Base-by-base conservation (phyloP, 2,329 filamentous ascomycete species). In the Phaeosphaeria sp. region DNA sequence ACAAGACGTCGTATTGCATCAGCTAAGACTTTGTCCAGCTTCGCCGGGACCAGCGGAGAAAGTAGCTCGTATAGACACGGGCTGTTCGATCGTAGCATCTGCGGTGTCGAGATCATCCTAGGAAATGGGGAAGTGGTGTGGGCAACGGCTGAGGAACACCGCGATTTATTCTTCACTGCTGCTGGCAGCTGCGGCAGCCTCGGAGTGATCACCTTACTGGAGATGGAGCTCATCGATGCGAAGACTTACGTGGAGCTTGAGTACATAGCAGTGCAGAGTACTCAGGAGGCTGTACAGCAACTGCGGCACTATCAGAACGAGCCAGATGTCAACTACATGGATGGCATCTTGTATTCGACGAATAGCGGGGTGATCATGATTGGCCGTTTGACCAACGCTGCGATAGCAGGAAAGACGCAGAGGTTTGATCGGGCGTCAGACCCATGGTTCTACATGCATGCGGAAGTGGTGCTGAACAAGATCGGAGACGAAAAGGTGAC, bases 361-460 rank as follows among this genome's bases (percentile, higher is more conserved):
- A 77, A 80, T 18, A 79, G 79, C 6, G 85, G 86, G 0, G 81
- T 90, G 1, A 76, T 91, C 44, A 89, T 89, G 71, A 80, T 82
- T 0, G 90, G 90, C 0, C 80, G 79, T 9, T 77, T 90, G 17
- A 82, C 82, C 0, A 79, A 89, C 50, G 69, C 78, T 0, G 59
- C 81, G 0, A 81, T 81, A 0, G 53, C 69, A 6, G 66, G 61
- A 8, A 60, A 53, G 13, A 66, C 71, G 24, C 73, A 77, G 52
- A 68, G 68, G 5, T 90, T 91, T 73, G 84, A 83, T n/a, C 79
- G 83, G 11, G 78, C 84, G 0, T 74, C 73, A 3, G 90, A 93
- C 63, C 86, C 88, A 0, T 93, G 90, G 91, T 91, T 91, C 69
- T 92, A 91, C 58, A 78, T 92, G 2, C 89, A 90, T 62, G 89